Conservation (phyloP, 441 rosid genomes). For the Corymbia citriodora region DNA sequence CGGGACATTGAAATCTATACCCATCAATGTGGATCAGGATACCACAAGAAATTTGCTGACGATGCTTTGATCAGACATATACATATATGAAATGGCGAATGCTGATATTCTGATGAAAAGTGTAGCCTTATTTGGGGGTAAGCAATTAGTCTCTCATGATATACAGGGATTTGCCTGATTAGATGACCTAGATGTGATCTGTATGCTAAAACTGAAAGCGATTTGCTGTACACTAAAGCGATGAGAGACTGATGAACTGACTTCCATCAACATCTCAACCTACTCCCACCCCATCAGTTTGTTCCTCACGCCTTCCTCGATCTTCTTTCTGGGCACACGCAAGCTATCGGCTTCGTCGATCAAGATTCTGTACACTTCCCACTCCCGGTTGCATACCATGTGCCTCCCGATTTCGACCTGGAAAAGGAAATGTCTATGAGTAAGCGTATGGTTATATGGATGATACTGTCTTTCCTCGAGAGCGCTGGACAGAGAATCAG, state of each 20-base stretch:
- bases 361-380: constrained; percentile 61
- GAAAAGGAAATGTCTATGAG: not conserved
- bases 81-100: not conserved
- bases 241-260: not conserved
- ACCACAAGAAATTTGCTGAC: not conserved
- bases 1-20: not conserved
- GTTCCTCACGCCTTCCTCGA: constrained; percentile 44
- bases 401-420: constrained; percentile 61
- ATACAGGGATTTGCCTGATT: not conserved
- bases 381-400: constrained; percentile 46
- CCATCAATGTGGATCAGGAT: not conserved
- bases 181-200: not conserved
- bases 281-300: constrained; percentile 66
- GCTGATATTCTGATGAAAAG: not conserved
- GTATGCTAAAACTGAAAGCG: not conserved
- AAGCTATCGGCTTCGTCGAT: constrained; percentile 43
- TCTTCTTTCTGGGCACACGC: constrained; percentile 34
- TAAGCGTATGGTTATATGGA: not conserved
- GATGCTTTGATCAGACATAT: not conserved
- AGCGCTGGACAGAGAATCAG: not conserved
- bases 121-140: not conserved
- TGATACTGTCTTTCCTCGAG: not conserved
- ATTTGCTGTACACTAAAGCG: constrained; percentile 12
- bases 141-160: not conserved
- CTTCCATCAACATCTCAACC: not conserved